Conservation (phyloP, 1,284 basidiomycete genomes). For the Peniophora sp. region DNA sequence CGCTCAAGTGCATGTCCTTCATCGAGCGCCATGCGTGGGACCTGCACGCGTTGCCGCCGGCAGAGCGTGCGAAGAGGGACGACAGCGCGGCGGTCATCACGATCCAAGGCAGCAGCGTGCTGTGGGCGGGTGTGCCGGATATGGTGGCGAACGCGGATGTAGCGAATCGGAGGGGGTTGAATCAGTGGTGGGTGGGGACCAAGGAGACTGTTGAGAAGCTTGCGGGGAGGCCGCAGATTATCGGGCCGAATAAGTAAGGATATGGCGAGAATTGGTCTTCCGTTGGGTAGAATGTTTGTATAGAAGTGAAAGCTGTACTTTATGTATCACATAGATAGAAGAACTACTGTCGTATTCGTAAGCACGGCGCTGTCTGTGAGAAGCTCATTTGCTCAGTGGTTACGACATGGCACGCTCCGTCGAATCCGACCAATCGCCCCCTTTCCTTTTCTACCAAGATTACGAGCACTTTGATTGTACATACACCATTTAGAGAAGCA, state of each 20-base stretch:
- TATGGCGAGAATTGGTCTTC: no score
- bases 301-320: no score
- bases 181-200: constrained; percentile 74
- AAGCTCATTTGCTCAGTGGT: no score
- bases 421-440: no score
- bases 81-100: constrained; percentile 88
- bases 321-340: no score
- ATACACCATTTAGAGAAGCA: neutral
- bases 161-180: constrained; percentile 79
- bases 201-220: constrained; percentile 70
- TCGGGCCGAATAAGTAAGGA: constrained; percentile 3
- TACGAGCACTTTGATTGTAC: neutral
- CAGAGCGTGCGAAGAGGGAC: constrained; percentile 40
- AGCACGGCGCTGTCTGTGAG: no score
- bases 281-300: no score
- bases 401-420: no score
- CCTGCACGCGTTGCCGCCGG: constrained; percentile 37
- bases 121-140: constrained; percentile 79
- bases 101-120: constrained; percentile 73
- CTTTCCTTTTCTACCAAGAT: no score
- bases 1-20: constrained; percentile 91
- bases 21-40: constrained; percentile 73
- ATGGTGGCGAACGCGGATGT: constrained; percentile 87
- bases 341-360: no score
- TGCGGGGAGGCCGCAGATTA: constrained; percentile 51